Evolutionary conservation across 2,329 filamentous ascomycete genomes (phyloP).

Genomic region (Cordyceps fumosorosea): DNA sequence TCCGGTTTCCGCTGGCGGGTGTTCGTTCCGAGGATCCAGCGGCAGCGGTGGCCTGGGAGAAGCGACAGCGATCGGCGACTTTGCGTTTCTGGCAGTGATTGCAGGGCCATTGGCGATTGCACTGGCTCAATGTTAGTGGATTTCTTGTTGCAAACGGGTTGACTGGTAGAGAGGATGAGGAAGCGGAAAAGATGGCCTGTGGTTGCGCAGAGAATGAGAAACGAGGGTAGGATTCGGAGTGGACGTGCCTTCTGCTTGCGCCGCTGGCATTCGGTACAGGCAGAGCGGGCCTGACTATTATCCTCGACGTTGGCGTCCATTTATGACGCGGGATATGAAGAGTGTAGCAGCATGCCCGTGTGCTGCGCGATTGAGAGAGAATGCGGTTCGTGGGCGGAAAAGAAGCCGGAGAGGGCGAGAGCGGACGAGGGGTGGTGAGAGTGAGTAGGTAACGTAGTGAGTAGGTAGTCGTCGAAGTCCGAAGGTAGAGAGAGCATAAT

Average conservation of each 20-base stretch:
- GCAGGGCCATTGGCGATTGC: slow-evolving; percentile 34
- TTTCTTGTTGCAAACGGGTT: neutral
- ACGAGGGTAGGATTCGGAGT: neutral
- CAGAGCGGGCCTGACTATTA: slow-evolving; percentile 21
- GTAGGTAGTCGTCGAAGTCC: too few relatives aligned
- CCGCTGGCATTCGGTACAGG: slow-evolving; percentile 38
- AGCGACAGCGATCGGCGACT: slow-evolving; percentile 30
- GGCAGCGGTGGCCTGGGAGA: slow-evolving; percentile 19
- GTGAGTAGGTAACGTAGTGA: neutral
- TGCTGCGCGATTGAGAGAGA: neutral
- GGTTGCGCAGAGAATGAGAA: neutral
- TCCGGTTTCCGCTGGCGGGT: neutral
- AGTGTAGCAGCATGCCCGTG: neutral
- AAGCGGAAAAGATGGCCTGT: neutral
- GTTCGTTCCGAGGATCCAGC: slow-evolving; percentile 18
- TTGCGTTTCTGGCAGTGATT: slow-evolving; percentile 34
- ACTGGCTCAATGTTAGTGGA: slow-evolving; percentile 21
- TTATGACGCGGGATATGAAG: neutral
- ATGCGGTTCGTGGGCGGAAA: neutral
- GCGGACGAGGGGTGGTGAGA: neutral
- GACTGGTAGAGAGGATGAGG: neutral
- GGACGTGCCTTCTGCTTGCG: slow-evolving; percentile 32
- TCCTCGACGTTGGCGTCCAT: slow-evolving; percentile 15
- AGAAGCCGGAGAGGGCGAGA: neutral
- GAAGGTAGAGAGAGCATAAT: neutral